Evolutionary conservation across 1,139 yeast genomes (phyloP), one percentile per base, ranked within the genome.

Genomic region (Lodderomyces oxycetoniae): DNA sequence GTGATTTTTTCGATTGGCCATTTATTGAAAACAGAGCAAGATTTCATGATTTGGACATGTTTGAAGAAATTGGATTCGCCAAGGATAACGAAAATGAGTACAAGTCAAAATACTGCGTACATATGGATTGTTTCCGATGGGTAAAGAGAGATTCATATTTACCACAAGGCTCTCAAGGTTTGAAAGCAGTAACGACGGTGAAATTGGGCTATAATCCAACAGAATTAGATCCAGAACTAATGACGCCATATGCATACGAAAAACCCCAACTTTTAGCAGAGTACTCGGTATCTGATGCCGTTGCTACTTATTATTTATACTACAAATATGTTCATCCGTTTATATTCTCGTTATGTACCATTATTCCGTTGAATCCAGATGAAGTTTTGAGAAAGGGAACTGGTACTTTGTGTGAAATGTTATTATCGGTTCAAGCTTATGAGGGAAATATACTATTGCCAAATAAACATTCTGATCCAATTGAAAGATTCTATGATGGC

Each of bases 1-100:
- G 99, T 66, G 99, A 93, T 56, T 88, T 88, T 52, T 93, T 93
- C 61, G 99, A 93, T 68, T 93, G 98, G 98, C 99, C 99, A 1
- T 93, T 88, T 57, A 93, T 93, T 4, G 98, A 89, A 47, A 79
- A 84, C 11, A 70, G 99, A 52, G 80, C 96, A 2, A 63, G 79
- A 23, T 74, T 76, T 40, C 94, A 91, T 55, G 96, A 87, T 16
- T 55, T 93, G 45, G 82, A 85, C 55, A 81, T 93, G 94, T 85
- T 78, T 54, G 83, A 83, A 34, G 97, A 91, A 56, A 91, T 91
- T 48, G 99, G 99, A 1, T 93, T 91, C 55, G 86, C 88, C 5
- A 79, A 79, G 36, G 97, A 93, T 55, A 66, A 71, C 31, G 97
- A 89, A 49, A 96, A 86, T 25, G 96, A 89, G 55, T 93, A 89